Evolutionary conservation across 2,329 filamentous ascomycete genomes (phyloP), one percentile per base, ranked within the genome.

Genomic region (Cladosporium velox): DNA sequence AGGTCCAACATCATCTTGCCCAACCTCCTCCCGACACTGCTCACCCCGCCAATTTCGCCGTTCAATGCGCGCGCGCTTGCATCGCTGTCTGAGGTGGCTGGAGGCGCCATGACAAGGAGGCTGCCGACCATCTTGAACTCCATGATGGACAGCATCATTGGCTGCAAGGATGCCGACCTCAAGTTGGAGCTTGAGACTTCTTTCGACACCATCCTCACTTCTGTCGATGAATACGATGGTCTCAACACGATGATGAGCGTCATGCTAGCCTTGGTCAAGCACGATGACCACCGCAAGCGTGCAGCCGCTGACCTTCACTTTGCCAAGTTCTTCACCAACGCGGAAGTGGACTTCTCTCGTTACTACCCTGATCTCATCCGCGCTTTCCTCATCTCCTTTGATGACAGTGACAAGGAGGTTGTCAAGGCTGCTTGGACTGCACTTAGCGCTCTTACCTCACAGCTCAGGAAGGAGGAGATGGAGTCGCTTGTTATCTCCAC

Each of bases 311-410:
- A 91, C 58, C 83, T 85, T 52, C 93, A 96, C 74, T 82, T 99
- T 66, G 89, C 90, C 67, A 91, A 87, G 68, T 99, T 98, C 86
- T 98, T 98, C 76, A 83, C 88, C 0, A 84, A 87, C 61, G 86
- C 91, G 10, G 87, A 90, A 28, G 86, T 97, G 32, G 95, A 99
- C 80, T 97, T 96, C 79, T 96, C 94, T 32, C 87, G 94, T 60
- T 99, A 98, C 83, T 93, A 97, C 78, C 93, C 94, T 75, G 94
- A 99, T 74, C 90, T 99, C 63, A 92, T 99, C 74, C 91, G 94
- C 15, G 90, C 91, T 3, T 82, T 99, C 63, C 87, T 99, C 65
- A 91, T 96, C 70, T 93, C 92, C 0, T 99, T 99, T 75, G 93
- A 95, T 74, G 95, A 99, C 73, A 80, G 87, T 63, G 95, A 98